Percentiles rank a stretch among this genome's conserved stretches.
Conservation (phyloP, 768 basidiomycete genomes). For the Tylopilus plumbeoviolaceoides region DNA sequence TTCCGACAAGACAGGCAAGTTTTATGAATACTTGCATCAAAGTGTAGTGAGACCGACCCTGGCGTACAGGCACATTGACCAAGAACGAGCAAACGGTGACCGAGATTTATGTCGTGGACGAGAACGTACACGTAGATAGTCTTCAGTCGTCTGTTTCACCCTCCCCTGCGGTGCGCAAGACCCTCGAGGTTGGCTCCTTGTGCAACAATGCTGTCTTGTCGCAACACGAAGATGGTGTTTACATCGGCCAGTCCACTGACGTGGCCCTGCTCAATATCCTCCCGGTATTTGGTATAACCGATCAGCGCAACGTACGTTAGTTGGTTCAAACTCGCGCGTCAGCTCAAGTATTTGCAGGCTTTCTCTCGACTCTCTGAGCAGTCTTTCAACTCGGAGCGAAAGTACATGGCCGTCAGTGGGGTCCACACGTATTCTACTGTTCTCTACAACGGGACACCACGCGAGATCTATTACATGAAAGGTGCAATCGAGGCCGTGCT, state of each 20-base stretch:
- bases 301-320: constrained; percentile 63
- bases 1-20: constrained; percentile 89
- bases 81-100: constrained; percentile 96
- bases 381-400: constrained; percentile 91
- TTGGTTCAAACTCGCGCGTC: not conserved
- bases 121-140: constrained; percentile 59
- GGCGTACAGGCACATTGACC: constrained; percentile 70
- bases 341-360: constrained; percentile 35
- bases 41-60: not conserved
- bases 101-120: constrained; percentile 85
- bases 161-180: constrained; percentile 67
- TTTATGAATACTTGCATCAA: not conserved
- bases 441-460: constrained; percentile 31
- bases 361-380: constrained; percentile 75
- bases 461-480: constrained; percentile 87
- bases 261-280: constrained; percentile 86
- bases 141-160: constrained; percentile 41
- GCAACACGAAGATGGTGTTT: constrained; percentile 64
- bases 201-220: constrained; percentile 82
- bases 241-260: constrained; percentile 88
- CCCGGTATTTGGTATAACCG: constrained; percentile 57
- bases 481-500: constrained; percentile 89
- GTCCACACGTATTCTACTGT: constrained; percentile 40
- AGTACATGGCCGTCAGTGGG: constrained; percentile 91
- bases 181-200: constrained; percentile 77